Base-by-base conservation (phyloP, 495 filamentous ascomycete genomes). In the Penicillium steckii region DNA sequence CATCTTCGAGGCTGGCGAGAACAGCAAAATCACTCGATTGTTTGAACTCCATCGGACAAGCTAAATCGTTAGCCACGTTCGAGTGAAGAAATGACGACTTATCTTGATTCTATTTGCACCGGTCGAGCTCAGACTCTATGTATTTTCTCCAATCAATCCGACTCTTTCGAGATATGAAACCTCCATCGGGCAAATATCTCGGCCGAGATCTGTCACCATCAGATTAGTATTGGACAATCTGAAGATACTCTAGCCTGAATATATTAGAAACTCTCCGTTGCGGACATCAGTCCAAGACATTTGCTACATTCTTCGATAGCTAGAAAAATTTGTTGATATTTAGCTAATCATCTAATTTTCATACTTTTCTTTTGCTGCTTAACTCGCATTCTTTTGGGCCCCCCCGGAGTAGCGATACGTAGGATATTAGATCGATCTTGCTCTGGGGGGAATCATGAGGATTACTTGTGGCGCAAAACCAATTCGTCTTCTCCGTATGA, bases 401-500 rank as follows among this genome's bases (percentile, higher is more conserved):
- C n/a, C n/a, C n/a, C n/a, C n/a, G n/a, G n/a, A n/a, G n/a, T n/a
- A n/a, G n/a, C n/a, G n/a, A n/a, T n/a, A n/a, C n/a, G n/a, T n/a
- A n/a, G n/a, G n/a, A n/a, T n/a, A n/a, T n/a, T n/a, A n/a, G n/a
- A n/a, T n/a, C n/a, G n/a, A n/a, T n/a, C n/a, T n/a, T n/a, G n/a
- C n/a, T n/a, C n/a, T n/a, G n/a, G n/a, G n/a, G n/a, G n/a, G n/a
- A n/a, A n/a, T n/a, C n/a, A n/a, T n/a, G n/a, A n/a, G n/a, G n/a
- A n/a, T n/a, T n/a, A n/a, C n/a, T n/a, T n/a, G n/a, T n/a, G n/a
- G n/a, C n/a, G n/a, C 26, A 37, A 13, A 7, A 37, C n/a, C 5
- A 37, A 17, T 15, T 37, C n/a, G 2, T 17, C 57, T 15, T 66
- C 60, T 0, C 58, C 63, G 37, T 66, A 62, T 8, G 45, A 30